Percentiles rank a stretch among this genome's conserved stretches.
phyloP scores from a whole-genome alignment of 106 monocot genomes.

The Apostasia ramifera region DNA sequence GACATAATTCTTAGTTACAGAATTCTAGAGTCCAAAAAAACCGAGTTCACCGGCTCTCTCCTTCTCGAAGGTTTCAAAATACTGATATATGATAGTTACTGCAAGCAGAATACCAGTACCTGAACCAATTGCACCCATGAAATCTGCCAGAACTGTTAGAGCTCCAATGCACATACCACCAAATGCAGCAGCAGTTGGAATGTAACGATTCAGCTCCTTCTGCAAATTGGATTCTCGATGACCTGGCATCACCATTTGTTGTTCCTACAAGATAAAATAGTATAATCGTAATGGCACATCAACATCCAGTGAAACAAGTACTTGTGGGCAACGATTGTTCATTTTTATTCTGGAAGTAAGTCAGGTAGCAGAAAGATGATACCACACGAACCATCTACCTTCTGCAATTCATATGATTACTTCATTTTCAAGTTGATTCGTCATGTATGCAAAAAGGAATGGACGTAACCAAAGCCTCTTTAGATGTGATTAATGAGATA shows the following conservation, averaged over 20 bases:
- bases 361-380: too few relatives aligned
- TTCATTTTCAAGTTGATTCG: too few relatives aligned
- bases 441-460: too few relatives aligned
- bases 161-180: slow-evolving; percentile 64
- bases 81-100: slow-evolving; percentile 26
- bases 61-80: slow-evolving; percentile 20
- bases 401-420: too few relatives aligned
- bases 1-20: too few relatives aligned
- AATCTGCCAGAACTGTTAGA: slow-evolving; percentile 56
- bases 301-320: too few relatives aligned
- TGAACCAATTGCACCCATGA: slow-evolving; percentile 63
- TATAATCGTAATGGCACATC: not conserved
- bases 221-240: slow-evolving; percentile 60
- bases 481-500: too few relatives aligned
- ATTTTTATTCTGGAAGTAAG: too few relatives aligned
- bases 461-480: too few relatives aligned
- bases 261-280: slow-evolving; percentile 21
- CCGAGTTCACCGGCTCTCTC: slow-evolving; percentile 19
- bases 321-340: too few relatives aligned
- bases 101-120: slow-evolving; percentile 65
- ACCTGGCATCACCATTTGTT: slow-evolving; percentile 80
- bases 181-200: slow-evolving; percentile 63
- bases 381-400: too few relatives aligned
- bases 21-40: slow-evolving; percentile 11
- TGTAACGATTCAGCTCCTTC: slow-evolving; percentile 60